These are phyloP conservation scores for Endoconidiophora polonica DNA, from an alignment of 2,329 filamentous ascomycete genomes.

Conservation along the genomic window DNA sequence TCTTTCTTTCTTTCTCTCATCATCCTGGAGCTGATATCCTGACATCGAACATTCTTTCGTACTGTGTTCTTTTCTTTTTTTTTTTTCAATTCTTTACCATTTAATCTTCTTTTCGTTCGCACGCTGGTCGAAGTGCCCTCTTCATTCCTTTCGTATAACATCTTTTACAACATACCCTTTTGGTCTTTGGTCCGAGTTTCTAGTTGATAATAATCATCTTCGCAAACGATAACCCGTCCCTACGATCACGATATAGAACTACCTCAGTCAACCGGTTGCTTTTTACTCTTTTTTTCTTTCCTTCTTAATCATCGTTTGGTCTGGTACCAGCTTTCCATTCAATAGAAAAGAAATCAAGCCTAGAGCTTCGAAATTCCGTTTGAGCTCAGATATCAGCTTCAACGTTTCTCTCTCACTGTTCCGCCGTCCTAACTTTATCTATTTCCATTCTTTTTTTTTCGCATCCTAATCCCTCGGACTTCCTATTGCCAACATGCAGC, in stretches of 20 bases:
- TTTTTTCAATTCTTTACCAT: background rate
- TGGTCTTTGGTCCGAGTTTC: background rate
- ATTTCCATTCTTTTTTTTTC: conserved; percentile 13
- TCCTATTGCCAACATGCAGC: conserved; percentile 29
- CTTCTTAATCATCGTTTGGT: conserved; percentile 25
- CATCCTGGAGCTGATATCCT: conserved; percentile 10
- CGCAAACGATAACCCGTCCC: background rate
- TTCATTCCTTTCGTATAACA: conserved; percentile 7
- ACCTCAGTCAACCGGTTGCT: background rate
- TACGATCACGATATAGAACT: conserved; percentile 3
- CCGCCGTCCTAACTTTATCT: background rate
- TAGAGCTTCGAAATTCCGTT: conserved; percentile 2
- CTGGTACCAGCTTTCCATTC: conserved; percentile 30
- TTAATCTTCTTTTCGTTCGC: conserved; percentile 11
- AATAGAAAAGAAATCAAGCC: conserved; percentile 14
- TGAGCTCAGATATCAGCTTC: background rate
- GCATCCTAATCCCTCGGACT: background rate
- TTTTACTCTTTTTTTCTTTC: conserved; percentile 22
- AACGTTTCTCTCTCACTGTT: conserved; percentile 17
- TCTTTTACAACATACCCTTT: background rate
- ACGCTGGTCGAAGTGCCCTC: conserved; percentile 13
- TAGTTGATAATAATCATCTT: background rate
- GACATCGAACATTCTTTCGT: conserved; percentile 11
- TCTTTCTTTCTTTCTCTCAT: conserved; percentile 8
- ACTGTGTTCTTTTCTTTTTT: conserved; percentile 6